Conservation (phyloP, 768 basidiomycete species). For the Cyclocybe aegerita region DNA sequence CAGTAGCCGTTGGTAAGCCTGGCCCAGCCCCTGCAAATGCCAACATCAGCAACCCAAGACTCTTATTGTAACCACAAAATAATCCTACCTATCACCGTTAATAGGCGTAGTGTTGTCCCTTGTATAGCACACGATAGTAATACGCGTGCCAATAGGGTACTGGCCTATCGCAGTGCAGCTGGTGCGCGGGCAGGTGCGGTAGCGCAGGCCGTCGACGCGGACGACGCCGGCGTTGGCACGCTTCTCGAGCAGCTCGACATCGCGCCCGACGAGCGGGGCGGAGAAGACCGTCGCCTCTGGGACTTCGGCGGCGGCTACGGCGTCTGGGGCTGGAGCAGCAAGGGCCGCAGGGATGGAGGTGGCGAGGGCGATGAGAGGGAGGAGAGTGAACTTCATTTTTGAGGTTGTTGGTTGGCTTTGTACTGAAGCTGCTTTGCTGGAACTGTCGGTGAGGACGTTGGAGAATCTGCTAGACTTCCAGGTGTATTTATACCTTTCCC, state of each 20-base stretch:
- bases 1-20: slow-evolving; percentile 7
- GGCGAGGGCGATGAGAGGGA: slow-evolving; percentile 3
- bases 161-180: slow-evolving; percentile 3
- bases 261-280: neutral
- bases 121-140: slow-evolving; percentile 2
- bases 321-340: neutral
- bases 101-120: slow-evolving; percentile 4
- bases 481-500: too few species aligned
- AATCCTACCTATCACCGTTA: slow-evolving; percentile 2
- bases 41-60: neutral
- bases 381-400: slow-evolving; percentile 5
- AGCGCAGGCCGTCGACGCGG: slow-evolving; percentile 5
- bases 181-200: slow-evolving; percentile 8
- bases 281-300: neutral
- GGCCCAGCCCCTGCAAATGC: slow-evolving; percentile 5
- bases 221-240: slow-evolving; percentile 1
- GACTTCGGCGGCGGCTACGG: neutral
- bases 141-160: slow-evolving; percentile 2
- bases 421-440: too few species aligned
- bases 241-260: neutral
- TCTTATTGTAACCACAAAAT: neutral
- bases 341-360: neutral
- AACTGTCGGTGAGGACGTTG: too few species aligned
- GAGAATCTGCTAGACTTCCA: too few species aligned
- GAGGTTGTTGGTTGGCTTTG: too few species aligned